Evolutionary conservation across 768 basidiomycete species (phyloP).

Genomic region (Coprinopsis cinerea): DNA sequence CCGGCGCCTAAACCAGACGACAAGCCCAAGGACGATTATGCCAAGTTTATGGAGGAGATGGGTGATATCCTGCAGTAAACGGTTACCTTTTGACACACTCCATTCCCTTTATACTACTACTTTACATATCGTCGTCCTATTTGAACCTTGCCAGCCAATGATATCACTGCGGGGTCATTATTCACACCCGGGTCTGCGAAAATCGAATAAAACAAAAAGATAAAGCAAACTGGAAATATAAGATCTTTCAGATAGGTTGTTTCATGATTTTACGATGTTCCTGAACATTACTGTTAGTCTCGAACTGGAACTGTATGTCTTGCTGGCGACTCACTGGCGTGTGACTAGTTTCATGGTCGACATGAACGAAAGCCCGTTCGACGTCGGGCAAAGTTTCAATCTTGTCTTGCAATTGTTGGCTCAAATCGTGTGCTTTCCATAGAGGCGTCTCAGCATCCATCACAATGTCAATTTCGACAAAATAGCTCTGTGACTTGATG

Average conservation of each 20-base stretch:
- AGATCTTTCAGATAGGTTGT: constrained; percentile 13
- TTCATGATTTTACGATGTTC: constrained; percentile 44
- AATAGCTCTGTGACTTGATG: constrained; percentile 55
- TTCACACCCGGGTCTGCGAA: too few species aligned
- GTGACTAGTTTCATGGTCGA: constrained; percentile 92
- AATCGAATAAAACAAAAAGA: too few species aligned
- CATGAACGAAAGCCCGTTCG: constrained; percentile 90
- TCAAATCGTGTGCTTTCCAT: constrained; percentile 83
- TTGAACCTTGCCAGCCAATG: too few species aligned
- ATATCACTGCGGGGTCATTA: too few species aligned
- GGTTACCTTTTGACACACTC: too few species aligned
- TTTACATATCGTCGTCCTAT: too few species aligned
- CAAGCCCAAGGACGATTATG: constrained; percentile 63
- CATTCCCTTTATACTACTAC: too few species aligned
- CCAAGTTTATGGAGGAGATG: constrained; percentile 73
- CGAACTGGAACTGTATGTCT: not conserved
- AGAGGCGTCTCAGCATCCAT: constrained; percentile 86
- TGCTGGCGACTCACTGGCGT: constrained; percentile 32
- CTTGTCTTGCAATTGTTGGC: constrained; percentile 81
- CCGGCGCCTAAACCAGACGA: constrained; percentile 19
- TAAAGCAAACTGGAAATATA: too few species aligned
- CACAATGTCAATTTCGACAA: constrained; percentile 94
- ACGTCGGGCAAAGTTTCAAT: constrained; percentile 87
- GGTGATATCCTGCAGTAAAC: constrained; percentile 49
- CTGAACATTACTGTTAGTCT: constrained; percentile 19